Base-by-base conservation (phyloP, 441 rosid genomes). In the Manihot esculenta region DNA sequence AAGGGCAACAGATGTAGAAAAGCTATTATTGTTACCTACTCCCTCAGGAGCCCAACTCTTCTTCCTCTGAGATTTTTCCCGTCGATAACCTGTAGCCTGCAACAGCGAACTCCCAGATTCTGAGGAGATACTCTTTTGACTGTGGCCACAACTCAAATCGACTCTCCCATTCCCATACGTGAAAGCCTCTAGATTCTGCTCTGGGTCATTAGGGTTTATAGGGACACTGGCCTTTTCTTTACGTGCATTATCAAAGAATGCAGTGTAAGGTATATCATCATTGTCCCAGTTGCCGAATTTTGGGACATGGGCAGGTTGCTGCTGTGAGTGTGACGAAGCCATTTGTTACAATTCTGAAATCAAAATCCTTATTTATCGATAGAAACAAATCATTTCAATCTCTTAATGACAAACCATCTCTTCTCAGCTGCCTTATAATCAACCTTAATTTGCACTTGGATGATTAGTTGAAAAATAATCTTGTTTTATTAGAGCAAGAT, bases 271-370 rank as follows among this genome's bases (percentile, higher is more conserved):
- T 18, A 80, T 17, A 57, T 86, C 80, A 65, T 82, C 83, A 1
- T 50, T 58, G 26, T 86, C 89, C 93, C 93, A 88, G 77, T 79
- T 72, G 18, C 93, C 93, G 12, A 84, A 84, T 77, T 82, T 86
- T 0, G 86, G 90, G 26, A 84, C 81, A 56, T 79, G 86, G 14
- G 85, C 70, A 47, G 54, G 72, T 56, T 77, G 80, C 81, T 84
- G 83, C 12, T 18, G 7, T 24, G 35, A 41, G 10, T 21, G 41
- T 10, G 61, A 41, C 11, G 65, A 61, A 62, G 26, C 17, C 60
- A 57, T 26, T 24, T 13, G 41, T 35, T 35, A 5, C 41, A 35
- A 2, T 35, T 35, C 41, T 2, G 7, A 35, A 35, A 35, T 2
- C 4, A 35, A 2, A 35, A 35, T 35, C 41, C 7, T 35, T 35